A percentile compares a stretch with the other conserved stretches of the same genome.
Evolutionary conservation across 805 yeast species (phyloP).

Genomic region (Danielozyma ontarioensis): DNA sequence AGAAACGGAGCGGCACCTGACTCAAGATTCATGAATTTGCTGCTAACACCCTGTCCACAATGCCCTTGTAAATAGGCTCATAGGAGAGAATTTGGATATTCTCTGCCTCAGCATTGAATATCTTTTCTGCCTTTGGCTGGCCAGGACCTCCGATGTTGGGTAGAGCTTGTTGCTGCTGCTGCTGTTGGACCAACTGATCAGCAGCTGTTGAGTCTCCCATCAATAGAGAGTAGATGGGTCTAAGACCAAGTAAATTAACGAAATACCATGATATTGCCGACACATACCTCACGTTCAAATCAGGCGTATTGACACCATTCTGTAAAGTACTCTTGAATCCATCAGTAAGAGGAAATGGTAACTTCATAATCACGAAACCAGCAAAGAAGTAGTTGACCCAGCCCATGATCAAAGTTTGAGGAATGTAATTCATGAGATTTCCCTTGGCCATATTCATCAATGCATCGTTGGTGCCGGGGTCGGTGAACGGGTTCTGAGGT

Average conservation of each 20-base stretch:
- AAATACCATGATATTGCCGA: slow-evolving; percentile 95
- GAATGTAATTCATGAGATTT: slow-evolving; percentile 77
- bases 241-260: slow-evolving; percentile 77
- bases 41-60: slow-evolving; percentile 52
- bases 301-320: slow-evolving; percentile 76
- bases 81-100: slow-evolving; percentile 61
- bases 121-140: slow-evolving; percentile 55
- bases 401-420: slow-evolving; percentile 91
- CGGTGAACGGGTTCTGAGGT: slow-evolving; percentile 60
- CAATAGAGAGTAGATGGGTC: slow-evolving; percentile 69
- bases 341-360: slow-evolving; percentile 88
- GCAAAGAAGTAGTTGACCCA: slow-evolving; percentile 94
- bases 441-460: slow-evolving; percentile 75
- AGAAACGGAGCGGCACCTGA: too few species aligned
- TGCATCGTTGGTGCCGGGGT: slow-evolving; percentile 66
- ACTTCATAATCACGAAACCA: slow-evolving; percentile 71
- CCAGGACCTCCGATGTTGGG: slow-evolving; percentile 48
- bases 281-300: slow-evolving; percentile 87
- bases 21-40: background rate
- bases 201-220: slow-evolving; percentile 50
- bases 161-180: slow-evolving; percentile 31
- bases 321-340: slow-evolving; percentile 92
- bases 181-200: slow-evolving; percentile 40
- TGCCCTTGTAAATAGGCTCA: slow-evolving; percentile 45
- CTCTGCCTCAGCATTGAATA: slow-evolving; percentile 69